Conservation (phyloP, 1,284 basidiomycete species). For the Puccinia novopanici region DNA sequence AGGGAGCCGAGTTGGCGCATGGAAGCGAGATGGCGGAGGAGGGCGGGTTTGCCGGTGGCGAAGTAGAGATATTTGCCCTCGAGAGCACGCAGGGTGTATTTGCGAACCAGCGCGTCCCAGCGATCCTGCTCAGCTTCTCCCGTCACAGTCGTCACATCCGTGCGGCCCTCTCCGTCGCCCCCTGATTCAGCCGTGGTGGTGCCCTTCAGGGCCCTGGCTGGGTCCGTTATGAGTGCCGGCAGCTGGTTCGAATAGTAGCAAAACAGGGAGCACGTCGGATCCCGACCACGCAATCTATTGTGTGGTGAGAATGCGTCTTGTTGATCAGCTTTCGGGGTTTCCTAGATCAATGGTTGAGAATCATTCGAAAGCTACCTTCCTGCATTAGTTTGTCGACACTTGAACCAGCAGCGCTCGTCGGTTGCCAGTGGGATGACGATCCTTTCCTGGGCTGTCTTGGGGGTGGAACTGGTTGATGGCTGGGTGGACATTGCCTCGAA, state of each 20-base stretch:
- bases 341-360: neutral
- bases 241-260: conserved; percentile 45
- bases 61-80: conserved; percentile 35
- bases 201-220: neutral
- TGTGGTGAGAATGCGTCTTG: neutral
- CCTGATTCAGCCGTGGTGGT: neutral
- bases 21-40: conserved; percentile 16
- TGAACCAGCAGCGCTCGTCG: conserved; percentile 44
- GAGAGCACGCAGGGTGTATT: conserved; percentile 18
- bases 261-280: conserved; percentile 32
- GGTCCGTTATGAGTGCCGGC: conserved; percentile 15
- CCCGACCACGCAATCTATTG: conserved; percentile 21
- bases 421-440: conserved; percentile 34
- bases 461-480: neutral
- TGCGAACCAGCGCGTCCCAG: conserved; percentile 12
- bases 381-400: conserved; percentile 40
- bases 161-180: neutral
- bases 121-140: neutral
- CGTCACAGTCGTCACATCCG: neutral
- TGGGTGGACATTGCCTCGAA: neutral
- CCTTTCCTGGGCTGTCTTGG: neutral
- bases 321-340: neutral
- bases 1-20: conserved; percentile 27
- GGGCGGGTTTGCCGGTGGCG: conserved; percentile 24
- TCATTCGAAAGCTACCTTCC: conserved; percentile 24